phyloP scores from a whole-genome alignment of 129 eudicot genomes.

The Flaveria linearis region DNA sequence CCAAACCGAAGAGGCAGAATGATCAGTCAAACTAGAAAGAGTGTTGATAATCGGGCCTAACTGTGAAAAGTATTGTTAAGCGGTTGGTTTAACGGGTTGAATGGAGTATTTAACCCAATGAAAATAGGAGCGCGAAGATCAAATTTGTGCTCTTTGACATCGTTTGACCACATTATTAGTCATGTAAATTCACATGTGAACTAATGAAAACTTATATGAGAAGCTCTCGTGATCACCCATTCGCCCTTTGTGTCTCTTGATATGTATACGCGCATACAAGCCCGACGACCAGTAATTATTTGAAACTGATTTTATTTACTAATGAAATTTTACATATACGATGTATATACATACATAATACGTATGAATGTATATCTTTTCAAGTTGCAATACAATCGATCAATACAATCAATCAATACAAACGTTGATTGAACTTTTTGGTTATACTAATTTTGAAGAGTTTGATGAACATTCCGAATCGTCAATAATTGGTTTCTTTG shows the following conservation, averaged over 20 bases:
- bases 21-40: background rate
- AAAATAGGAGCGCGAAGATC: background rate
- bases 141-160: too few relatives aligned
- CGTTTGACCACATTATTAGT: too few relatives aligned
- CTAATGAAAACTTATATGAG: too few relatives aligned
- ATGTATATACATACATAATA: background rate
- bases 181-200: too few relatives aligned
- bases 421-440: background rate
- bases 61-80: too few relatives aligned
- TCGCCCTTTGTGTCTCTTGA: too few relatives aligned
- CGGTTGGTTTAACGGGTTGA: background rate
- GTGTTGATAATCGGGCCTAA: too few relatives aligned
- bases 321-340: background rate
- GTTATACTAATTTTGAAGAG: slow-evolving; percentile 19
- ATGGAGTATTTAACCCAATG: background rate
- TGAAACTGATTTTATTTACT: background rate
- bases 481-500: slow-evolving; percentile 16
- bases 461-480: slow-evolving; percentile 32
- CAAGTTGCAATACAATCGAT: slow-evolving; percentile 10
- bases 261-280: too few relatives aligned
- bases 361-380: background rate
- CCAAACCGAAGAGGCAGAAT: background rate
- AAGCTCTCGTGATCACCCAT: too few relatives aligned
- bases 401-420: slow-evolving; percentile 10
- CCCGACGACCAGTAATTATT: background rate